These are phyloP conservation scores for Pythium scleroteichum DNA, from an alignment of 352 stramenopile species.

Conservation along the genomic window DNA sequence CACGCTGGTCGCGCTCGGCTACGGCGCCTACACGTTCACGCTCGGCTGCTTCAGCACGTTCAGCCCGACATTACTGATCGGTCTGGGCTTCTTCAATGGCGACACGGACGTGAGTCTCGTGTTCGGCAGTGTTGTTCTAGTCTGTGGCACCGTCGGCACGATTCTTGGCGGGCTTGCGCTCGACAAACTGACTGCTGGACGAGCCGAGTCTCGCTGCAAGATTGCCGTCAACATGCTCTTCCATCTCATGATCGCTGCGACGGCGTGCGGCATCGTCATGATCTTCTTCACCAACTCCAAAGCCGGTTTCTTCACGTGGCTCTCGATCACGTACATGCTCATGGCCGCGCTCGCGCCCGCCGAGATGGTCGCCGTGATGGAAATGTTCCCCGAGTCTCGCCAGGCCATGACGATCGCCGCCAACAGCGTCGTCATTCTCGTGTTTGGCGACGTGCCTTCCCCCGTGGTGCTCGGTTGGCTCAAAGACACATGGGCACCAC, in stretches of 20 bases:
- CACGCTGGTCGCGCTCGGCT: conserved; percentile 75
- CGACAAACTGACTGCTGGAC: conserved; percentile 46
- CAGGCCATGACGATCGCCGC: conserved; percentile 89
- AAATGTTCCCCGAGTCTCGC: conserved; percentile 83
- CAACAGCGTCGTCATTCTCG: conserved; percentile 90
- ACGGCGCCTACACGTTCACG: conserved; percentile 87
- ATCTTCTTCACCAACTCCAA: conserved; percentile 48
- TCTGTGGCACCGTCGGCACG: conserved; percentile 88
- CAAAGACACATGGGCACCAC: conserved; percentile 90
- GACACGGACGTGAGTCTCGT: conserved; percentile 84
- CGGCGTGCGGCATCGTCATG: conserved; percentile 57
- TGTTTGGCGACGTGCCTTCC: conserved; percentile 92
- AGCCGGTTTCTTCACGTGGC: conserved; percentile 56
- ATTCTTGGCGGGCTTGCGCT: conserved; percentile 80
- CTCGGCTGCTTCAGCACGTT: conserved; percentile 85
- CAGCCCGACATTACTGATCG: conserved; percentile 87
- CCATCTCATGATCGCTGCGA: conserved; percentile 50
- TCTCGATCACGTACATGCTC: conserved; percentile 68
- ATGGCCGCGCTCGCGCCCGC: conserved; percentile 75
- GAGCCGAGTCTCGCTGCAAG: conserved; percentile 42
- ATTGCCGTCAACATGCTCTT: conserved; percentile 64
- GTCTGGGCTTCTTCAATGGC: conserved; percentile 77
- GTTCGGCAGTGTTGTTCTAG: conserved; percentile 79
- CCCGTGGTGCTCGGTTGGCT: conserved; percentile 91
- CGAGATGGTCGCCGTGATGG: conserved; percentile 86